Evolutionary conservation across 805 yeast species (phyloP).

Genomic region (Yarrowia keelungensis): DNA sequence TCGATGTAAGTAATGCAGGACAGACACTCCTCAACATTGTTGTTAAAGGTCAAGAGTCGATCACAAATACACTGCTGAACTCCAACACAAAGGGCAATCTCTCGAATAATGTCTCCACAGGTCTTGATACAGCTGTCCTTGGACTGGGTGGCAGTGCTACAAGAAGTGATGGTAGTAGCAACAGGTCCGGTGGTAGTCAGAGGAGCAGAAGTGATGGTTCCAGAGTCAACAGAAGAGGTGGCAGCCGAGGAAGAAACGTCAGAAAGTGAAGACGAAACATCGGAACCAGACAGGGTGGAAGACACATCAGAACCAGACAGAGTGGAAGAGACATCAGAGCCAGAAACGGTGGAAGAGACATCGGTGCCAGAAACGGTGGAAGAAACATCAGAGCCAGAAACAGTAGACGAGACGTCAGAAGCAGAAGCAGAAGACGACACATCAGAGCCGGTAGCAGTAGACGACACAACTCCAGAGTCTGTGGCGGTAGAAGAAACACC

Average conservation of each 20-base stretch:
- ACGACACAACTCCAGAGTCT: neutral
- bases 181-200: neutral
- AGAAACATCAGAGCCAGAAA: neutral
- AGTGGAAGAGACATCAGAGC: conserved; percentile 6
- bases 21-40: conserved; percentile 13
- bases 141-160: conserved; percentile 1
- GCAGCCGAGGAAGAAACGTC: too few species aligned
- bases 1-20: conserved; percentile 14
- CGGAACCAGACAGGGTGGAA: neutral
- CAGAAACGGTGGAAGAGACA: neutral
- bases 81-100: conserved; percentile 19
- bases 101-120: conserved; percentile 19
- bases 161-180: conserved; percentile 8
- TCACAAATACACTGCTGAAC: conserved; percentile 21
- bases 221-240: neutral
- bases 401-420: neutral
- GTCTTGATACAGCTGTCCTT: conserved; percentile 4
- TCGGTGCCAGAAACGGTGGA: neutral
- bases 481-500: neutral
- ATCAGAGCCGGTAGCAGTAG: neutral
- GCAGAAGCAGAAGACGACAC: neutral
- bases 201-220: conserved; percentile 19
- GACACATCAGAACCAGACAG: neutral
- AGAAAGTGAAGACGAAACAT: neutral
- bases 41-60: neutral